phyloP scores from a whole-genome alignment of 257 asterid species.

The Eucommia ulmoides region DNA sequence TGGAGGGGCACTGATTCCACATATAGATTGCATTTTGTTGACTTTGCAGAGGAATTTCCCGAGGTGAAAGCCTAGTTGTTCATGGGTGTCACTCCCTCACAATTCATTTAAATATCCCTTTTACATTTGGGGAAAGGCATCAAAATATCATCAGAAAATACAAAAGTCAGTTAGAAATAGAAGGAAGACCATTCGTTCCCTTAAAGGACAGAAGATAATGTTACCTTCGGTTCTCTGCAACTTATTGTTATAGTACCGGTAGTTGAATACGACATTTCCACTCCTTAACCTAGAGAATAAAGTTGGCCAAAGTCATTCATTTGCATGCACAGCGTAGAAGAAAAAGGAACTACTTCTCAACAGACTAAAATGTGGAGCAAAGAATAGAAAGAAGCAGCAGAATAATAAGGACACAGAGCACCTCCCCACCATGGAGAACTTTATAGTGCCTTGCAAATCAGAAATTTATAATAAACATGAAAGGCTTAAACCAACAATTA shows the following conservation, averaged over 20 bases:
- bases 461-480: too few relatives aligned
- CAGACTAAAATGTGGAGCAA: not conserved
- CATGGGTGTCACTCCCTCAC: too few relatives aligned
- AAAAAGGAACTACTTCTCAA: not conserved
- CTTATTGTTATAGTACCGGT: constrained; percentile 74
- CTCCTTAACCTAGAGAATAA: constrained; percentile 67
- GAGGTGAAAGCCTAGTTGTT: too few relatives aligned
- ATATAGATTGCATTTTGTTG: too few relatives aligned
- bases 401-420: not conserved
- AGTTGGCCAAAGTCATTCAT: constrained; percentile 14
- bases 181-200: not conserved
- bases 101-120: too few relatives aligned
- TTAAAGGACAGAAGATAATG: constrained; percentile 4
- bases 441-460: too few relatives aligned
- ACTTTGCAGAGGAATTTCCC: too few relatives aligned
- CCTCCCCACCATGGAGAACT: too few relatives aligned
- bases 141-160: not conserved
- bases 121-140: not conserved
- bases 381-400: not conserved
- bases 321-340: not conserved
- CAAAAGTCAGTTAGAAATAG: not conserved
- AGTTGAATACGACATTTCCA: constrained; percentile 94
- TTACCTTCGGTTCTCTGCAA: constrained; percentile 96
- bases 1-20: too few relatives aligned
- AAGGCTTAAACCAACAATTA: too few relatives aligned